Base-by-base conservation (phyloP, 2,329 filamentous ascomycete genomes). In the Colletotrichum lentis region DNA sequence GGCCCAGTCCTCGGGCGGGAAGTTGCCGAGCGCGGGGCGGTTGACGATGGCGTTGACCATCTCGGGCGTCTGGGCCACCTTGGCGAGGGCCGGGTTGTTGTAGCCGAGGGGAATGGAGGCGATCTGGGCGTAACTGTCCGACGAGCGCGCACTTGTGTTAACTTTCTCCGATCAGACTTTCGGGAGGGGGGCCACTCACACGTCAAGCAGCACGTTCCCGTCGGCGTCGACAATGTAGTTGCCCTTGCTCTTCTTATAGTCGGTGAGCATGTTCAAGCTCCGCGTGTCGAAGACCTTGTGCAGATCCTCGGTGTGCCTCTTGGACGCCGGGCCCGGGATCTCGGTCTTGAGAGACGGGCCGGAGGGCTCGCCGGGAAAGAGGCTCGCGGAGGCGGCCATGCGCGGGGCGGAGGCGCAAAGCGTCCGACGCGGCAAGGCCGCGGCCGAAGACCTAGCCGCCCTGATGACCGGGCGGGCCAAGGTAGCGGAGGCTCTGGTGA, bases 31-130 rank as follows among this genome's bases (percentile, higher is more conserved):
- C 1, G 94, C 94, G 3, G 94, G 94, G 59, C 94, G 88, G 85
- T 97, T 97, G 84, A 97, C 91, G 74, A 97, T 82, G 64, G 92
- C 88, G 67, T 85, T 89, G 74, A 88, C 82, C 92, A 97, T 96
- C 74, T 94, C 91, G 27, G 90, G 89, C 64, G 90, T 91, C 70
- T 86, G 86, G 31, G 92, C 91, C 41, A 90, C 89, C 74, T 88
- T 84, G 72, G 87, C 83, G 70, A 97, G 86, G 71, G 85, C 81
- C 7, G 92, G 90, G 82, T 97, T 97, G 85, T 95, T 97, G 86
- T 97, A 97, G 69, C 94, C 94, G 53, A 97, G 85, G 3, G 94
- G 92, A 74, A 97, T 97, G 49, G 93, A 97, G 71, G 94, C 94
- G 76, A 97, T 97, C 81, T 97, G 94, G 59, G 94, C 92, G 76